Base-by-base conservation (phyloP, 202 grass and related monocot species). In the Schoenoplectus tabernaemontani region DNA sequence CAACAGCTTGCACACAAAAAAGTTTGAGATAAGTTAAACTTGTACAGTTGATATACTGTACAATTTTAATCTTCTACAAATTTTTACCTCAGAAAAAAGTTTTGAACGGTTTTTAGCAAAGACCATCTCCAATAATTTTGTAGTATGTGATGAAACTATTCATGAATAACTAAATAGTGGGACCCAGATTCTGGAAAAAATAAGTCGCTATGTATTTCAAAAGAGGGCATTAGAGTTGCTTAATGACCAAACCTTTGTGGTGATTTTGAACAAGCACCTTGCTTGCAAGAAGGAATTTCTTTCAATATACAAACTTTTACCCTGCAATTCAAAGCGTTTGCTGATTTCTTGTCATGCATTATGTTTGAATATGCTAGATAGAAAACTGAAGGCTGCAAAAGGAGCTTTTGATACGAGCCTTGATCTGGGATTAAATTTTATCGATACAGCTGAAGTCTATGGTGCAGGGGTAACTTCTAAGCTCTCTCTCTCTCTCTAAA, bases 401-500 rank as follows among this genome's bases (percentile, higher is more conserved):
- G 91, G 67, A 23, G 93, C 93, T 15, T 97, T 97, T 10, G 80
- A 93, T 76, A 79, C 77, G 9, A 97, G 93, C 77, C 87, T 97
- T 73, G 84, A 97, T 44, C 78, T 26, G 17, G 93, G 93, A 23
- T 91, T 97, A 85, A 91, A 90, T n/a, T 97, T 93, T 82, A 91
- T 97, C 19, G 91, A 93, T 79, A 97, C 93, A 9, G 91, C 91
- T 13, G 93, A 97, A 82, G 91, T 97, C 5, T 90, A 97, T 79
- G 93, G 91, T n/a, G 77, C 91, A 32, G 91, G 85, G 82, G 93
- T 97, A 90, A 56, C 33, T 70, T 30, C 28, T 28, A 28, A 28
- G 17, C 32, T 36, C 20, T 79, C 24, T 9, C 57, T 66, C 75
- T 36, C 56, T 48, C 13, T 64, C 36, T 61, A 11, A 61, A 74